Base-by-base conservation (phyloP, 352 stramenopile species). In the Globisporangium irregulare region DNA sequence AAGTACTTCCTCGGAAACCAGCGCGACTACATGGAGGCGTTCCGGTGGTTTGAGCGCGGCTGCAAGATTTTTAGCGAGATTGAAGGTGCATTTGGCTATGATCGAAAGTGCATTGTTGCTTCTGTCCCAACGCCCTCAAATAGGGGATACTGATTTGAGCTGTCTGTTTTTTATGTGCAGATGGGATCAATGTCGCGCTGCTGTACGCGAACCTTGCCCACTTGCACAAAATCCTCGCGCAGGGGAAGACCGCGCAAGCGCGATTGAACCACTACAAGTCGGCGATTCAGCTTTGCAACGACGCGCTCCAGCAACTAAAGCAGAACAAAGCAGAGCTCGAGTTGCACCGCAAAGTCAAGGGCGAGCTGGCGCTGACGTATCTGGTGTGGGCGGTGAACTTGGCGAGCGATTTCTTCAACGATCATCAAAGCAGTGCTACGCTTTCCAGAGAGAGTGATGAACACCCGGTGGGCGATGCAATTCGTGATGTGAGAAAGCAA, bases 211-310 rank as follows among this genome's bases (percentile, higher is more conserved):
- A 95, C 54, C 75, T 95, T 10, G 85, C 87, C 1, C 85, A 95
- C 62, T 69, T 95, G 6, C 87, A 95, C 76, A 95, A 95, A 62
- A 89, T 95, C 51, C 83, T 95, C 15, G 86, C 87, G 1, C 84
- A 92, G 68, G 74, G 69, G 18, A 78, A 88, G 57, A n/a, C 24
- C 2, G 50, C 51, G 1, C 41, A 73, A 4, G 73, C 70, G 1
- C 72, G 90, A 58, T 69, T 87, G 27, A 58, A 69, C 9, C 84
- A 94, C 54, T 95, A 94, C 65, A 62, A 65, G 62, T 59, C 65
- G 18, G 84, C 87, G 3, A 85, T 93, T 41, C 62, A 86, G 55
- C 77, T 94, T 3, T 96, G 86, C 59, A 64, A 72, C 3, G 78
- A 91, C 59, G 88, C 83, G 12, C 74, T 89, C 7, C 80, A 79